Percentiles rank a stretch among this genome's conserved stretches.
Conservation (phyloP, 2,329 filamentous ascomycete species). For the Metarhizium anisopliae region DNA sequence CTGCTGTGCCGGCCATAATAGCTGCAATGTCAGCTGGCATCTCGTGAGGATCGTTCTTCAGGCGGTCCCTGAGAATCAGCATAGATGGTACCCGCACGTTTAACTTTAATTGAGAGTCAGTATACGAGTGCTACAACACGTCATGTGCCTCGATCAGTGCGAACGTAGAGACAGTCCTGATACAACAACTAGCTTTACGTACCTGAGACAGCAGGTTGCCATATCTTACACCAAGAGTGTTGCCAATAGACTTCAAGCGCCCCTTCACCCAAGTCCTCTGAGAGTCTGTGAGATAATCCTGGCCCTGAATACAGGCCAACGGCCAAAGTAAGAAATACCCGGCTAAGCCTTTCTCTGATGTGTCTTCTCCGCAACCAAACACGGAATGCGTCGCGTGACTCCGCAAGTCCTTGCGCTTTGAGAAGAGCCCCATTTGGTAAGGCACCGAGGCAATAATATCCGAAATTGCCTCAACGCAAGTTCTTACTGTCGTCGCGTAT, state of each 20-base stretch:
- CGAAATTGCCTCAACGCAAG: conserved; percentile 41
- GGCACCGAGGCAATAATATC: conserved; percentile 52
- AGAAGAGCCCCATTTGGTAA: conserved; percentile 50
- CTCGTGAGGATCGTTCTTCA: conserved; percentile 5
- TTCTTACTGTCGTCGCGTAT: conserved; percentile 43
- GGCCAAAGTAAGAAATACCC: conserved; percentile 53
- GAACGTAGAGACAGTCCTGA: not conserved
- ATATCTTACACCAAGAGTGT: conserved; percentile 47
- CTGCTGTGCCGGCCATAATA: not conserved
- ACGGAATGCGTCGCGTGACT: conserved; percentile 28
- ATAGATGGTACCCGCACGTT: conserved; percentile 51
- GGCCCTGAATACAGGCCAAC: conserved; percentile 39
- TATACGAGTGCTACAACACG: not conserved
- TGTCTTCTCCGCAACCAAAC: conserved; percentile 41
- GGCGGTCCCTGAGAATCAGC: conserved; percentile 43
- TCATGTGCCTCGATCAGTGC: not conserved
- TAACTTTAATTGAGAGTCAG: conserved; percentile 27
- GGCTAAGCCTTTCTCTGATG: conserved; percentile 41
- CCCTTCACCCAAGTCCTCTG: conserved; percentile 47
- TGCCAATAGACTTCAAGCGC: conserved; percentile 42
- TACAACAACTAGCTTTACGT: conserved; percentile 4
- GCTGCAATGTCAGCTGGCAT: not conserved
- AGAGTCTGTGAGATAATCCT: conserved; percentile 49
- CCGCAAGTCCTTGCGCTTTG: conserved; percentile 30
- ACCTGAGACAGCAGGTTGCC: conserved; percentile 46